These are phyloP conservation scores for Adansonia madagascariensis DNA, from an alignment of 441 rosid species.

Conservation along the genomic window DNA sequence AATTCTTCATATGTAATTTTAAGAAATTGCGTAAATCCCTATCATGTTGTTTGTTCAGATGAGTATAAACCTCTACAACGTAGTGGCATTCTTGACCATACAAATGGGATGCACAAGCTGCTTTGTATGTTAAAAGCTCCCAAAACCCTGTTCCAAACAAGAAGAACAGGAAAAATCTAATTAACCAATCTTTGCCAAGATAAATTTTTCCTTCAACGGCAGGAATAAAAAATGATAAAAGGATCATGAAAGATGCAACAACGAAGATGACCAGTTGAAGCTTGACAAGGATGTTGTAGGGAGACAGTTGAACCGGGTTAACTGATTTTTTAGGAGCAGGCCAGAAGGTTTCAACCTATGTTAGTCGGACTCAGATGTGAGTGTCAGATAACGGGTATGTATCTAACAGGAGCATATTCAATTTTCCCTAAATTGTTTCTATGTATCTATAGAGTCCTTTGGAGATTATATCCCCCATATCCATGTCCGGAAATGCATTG, in stretches of 20 bases:
- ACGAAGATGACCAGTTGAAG: neutral
- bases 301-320: neutral
- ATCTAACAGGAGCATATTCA: too few species aligned
- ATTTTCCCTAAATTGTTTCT: too few species aligned
- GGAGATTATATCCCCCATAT: too few species aligned
- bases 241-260: neutral
- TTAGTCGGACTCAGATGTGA: too few species aligned
- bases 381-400: too few species aligned
- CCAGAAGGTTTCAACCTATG: neutral
- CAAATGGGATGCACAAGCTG: slow-evolving; percentile 73
- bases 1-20: slow-evolving; percentile 30
- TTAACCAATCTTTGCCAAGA: neutral
- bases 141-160: slow-evolving; percentile 45
- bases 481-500: too few species aligned
- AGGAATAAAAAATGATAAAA: neutral
- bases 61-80: slow-evolving; percentile 41
- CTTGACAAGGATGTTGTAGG: neutral
- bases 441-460: too few species aligned
- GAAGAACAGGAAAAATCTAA: neutral
- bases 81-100: slow-evolving; percentile 61
- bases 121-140: slow-evolving; percentile 67
- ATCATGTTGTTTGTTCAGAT: slow-evolving; percentile 37
- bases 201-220: neutral
- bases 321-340: neutral
- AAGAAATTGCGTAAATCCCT: slow-evolving; percentile 32